Percentiles rank a stretch among this genome's conserved stretches.
Conservation (phyloP, 2,329 filamentous ascomycete genomes). For the Penicillium corylophilum region DNA sequence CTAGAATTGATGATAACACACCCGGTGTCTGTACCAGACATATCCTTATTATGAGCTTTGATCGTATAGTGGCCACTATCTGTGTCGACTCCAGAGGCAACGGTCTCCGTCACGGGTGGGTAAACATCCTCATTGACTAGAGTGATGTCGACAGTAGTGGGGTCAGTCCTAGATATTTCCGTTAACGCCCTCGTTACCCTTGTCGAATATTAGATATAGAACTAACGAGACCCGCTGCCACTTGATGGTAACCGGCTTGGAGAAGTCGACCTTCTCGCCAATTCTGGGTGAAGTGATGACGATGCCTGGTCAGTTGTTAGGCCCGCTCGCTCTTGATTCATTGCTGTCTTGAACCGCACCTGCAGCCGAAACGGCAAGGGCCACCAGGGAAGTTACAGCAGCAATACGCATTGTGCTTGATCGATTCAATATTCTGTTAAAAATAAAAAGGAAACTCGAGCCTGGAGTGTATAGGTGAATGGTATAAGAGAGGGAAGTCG, state of each 20-base stretch:
- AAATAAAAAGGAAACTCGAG: neutral
- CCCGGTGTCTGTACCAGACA: conserved; percentile 25
- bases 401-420: conserved; percentile 30
- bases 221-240: conserved; percentile 41
- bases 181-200: neutral
- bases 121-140: conserved; percentile 43
- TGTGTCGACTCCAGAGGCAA: conserved; percentile 39
- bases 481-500: neutral
- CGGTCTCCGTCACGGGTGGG: conserved; percentile 31
- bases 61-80: conserved; percentile 37
- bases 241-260: conserved; percentile 36
- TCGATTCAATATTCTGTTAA: neutral
- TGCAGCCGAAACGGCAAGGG: conserved; percentile 30
- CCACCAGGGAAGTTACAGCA: conserved; percentile 24
- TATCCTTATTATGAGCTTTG: conserved; percentile 29
- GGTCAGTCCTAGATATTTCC: conserved; percentile 38
- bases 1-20: conserved; percentile 5
- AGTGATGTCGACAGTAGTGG: conserved; percentile 40
- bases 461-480: neutral
- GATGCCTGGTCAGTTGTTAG: conserved; percentile 26
- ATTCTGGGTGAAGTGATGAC: conserved; percentile 35
- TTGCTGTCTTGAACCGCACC: conserved; percentile 23
- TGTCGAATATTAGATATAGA: neutral
- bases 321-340: neutral
- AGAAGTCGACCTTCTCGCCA: conserved; percentile 37